Evolutionary conservation across 495 filamentous ascomycete genomes (phyloP).

Genomic region (Collariella sp.): DNA sequence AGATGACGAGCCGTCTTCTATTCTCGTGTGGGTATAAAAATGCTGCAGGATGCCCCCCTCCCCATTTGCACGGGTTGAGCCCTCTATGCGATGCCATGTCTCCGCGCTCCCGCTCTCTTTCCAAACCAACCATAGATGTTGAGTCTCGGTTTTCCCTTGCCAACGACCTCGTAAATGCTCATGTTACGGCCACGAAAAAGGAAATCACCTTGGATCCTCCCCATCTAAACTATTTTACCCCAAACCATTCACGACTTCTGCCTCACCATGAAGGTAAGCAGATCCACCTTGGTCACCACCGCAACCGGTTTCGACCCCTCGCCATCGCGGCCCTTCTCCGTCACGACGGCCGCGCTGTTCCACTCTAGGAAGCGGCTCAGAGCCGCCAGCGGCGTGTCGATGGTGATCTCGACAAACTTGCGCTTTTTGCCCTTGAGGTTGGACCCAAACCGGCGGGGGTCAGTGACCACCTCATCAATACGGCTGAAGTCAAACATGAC

Average conservation of each 20-base stretch:
- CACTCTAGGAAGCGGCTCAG: slow-evolving; percentile 92
- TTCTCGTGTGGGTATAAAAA: slow-evolving; percentile 10
- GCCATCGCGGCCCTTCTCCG: slow-evolving; percentile 52
- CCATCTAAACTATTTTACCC: not conserved
- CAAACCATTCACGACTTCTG: slow-evolving; percentile 33
- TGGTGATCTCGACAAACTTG: slow-evolving; percentile 87
- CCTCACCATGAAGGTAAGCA: slow-evolving; percentile 87
- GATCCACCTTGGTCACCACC: slow-evolving; percentile 92
- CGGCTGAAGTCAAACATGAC: slow-evolving; percentile 94
- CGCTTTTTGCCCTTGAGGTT: slow-evolving; percentile 42
- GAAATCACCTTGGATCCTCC: not conserved
- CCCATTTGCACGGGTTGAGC: slow-evolving; percentile 26
- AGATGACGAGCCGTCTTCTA: not conserved
- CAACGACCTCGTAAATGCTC: not conserved
- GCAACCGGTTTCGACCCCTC: slow-evolving; percentile 63
- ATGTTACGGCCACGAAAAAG: slow-evolving; percentile 3
- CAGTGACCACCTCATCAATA: slow-evolving; percentile 79
- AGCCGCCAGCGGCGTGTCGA: slow-evolving; percentile 74
- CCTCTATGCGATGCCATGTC: slow-evolving; percentile 9
- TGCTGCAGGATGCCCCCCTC: not conserved
- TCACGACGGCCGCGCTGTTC: slow-evolving; percentile 92
- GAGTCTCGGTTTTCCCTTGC: slow-evolving; percentile 15
- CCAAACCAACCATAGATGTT: slow-evolving; percentile 15
- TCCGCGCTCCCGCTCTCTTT: not conserved
- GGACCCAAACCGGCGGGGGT: slow-evolving; percentile 56